Evolutionary conservation across 805 yeast species (phyloP).

Genomic region (Candida ascalaphidarum): DNA sequence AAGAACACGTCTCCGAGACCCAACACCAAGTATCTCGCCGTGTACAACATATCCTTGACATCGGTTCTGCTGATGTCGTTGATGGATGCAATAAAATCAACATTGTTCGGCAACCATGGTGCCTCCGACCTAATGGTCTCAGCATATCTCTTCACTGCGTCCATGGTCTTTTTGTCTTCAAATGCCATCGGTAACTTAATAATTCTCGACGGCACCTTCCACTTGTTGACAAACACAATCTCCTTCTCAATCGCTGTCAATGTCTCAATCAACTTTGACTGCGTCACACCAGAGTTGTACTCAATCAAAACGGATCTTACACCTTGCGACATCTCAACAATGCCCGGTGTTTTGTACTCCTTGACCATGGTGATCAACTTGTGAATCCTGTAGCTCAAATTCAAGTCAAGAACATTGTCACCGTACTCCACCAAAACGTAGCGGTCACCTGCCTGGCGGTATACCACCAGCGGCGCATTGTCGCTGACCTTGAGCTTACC

Average conservation of each 20-base stretch:
- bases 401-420: constrained; percentile 77
- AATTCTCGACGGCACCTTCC: constrained; percentile 81
- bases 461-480: constrained; percentile 62
- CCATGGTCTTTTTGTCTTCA: constrained; percentile 84
- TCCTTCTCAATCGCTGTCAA: constrained; percentile 71
- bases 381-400: constrained; percentile 77
- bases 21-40: constrained; percentile 84
- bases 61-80: constrained; percentile 72
- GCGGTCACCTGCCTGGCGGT: constrained; percentile 96
- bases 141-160: constrained; percentile 82
- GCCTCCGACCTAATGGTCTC: constrained; percentile 92
- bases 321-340: constrained; percentile 95
- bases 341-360: constrained; percentile 60
- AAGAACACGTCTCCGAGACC: constrained; percentile 96
- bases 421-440: constrained; percentile 91
- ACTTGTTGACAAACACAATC: constrained; percentile 63
- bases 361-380: constrained; percentile 68
- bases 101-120: constrained; percentile 97
- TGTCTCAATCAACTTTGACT: constrained; percentile 50
- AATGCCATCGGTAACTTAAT: constrained; percentile 92
- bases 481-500: constrained; percentile 36
- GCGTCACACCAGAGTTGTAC: constrained; percentile 62
- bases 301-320: constrained; percentile 91
- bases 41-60: constrained; percentile 76
- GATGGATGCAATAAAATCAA: constrained; percentile 86